Conservation (phyloP, 1,284 basidiomycete species). For the Amylostereum areolatum region DNA sequence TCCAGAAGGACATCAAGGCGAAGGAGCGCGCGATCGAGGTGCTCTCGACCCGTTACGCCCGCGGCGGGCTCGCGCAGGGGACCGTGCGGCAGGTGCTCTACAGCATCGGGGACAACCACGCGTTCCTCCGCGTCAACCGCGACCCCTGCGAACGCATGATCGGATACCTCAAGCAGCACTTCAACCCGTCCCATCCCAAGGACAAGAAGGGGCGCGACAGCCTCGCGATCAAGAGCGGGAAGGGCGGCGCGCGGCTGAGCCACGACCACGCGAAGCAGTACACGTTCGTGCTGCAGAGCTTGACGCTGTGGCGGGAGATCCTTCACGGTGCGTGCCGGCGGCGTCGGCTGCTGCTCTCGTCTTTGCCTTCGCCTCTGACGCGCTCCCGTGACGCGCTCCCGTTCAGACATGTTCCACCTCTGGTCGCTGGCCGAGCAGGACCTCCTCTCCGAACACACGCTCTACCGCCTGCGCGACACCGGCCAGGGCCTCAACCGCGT, state of each 20-base stretch:
- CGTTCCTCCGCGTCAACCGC: conserved; percentile 74
- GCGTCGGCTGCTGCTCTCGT: no score
- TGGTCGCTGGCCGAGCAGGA: conserved; percentile 79
- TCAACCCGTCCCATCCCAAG: conserved; percentile 63
- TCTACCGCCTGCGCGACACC: conserved; percentile 75
- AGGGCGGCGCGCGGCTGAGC: conserved; percentile 67
- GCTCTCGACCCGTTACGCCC: conserved; percentile 56
- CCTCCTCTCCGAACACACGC: conserved; percentile 61
- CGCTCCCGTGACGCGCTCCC: no score
- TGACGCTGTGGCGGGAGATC: conserved; percentile 79
- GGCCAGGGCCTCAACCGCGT: conserved; percentile 81
- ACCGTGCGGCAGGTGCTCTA: conserved; percentile 70
- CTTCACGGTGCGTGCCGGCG: conserved; percentile 57
- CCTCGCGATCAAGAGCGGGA: conserved; percentile 72
- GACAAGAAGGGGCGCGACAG: conserved; percentile 45
- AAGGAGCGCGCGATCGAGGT: conserved; percentile 78
- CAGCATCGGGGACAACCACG: conserved; percentile 80
- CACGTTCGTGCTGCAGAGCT: conserved; percentile 73
- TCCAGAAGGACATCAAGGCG: conserved; percentile 72
- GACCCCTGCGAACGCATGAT: conserved; percentile 83
- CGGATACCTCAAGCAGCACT: conserved; percentile 62
- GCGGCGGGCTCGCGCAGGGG: conserved; percentile 53
- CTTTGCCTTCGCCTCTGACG: no score
- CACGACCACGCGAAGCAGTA: conserved; percentile 81
- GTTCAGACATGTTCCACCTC: conserved; percentile 82